These are phyloP conservation scores for Cardamine chenopodiifolia DNA, from an alignment of 345 rosid species.

Conservation along the genomic window DNA sequence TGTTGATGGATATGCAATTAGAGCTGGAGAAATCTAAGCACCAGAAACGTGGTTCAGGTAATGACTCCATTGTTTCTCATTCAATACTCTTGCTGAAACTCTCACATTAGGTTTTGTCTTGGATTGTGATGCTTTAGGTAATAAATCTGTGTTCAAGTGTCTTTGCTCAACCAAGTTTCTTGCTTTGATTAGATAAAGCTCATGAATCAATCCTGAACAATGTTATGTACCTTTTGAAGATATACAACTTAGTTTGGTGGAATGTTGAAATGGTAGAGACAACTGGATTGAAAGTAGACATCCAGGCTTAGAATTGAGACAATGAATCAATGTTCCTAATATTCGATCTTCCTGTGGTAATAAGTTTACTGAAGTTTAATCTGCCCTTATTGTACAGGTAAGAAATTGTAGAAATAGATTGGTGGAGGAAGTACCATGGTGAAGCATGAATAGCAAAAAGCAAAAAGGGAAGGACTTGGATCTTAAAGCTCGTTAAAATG, in stretches of 20 bases:
- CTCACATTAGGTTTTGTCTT: not conserved
- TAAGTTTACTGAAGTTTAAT: slow-evolving; percentile 4
- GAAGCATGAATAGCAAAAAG: not conserved
- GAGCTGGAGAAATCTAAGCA: slow-evolving; percentile 61
- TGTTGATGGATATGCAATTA: slow-evolving; percentile 65
- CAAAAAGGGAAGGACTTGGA: not conserved
- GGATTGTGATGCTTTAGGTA: not conserved
- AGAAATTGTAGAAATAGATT: slow-evolving; percentile 25
- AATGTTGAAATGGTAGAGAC: not conserved
- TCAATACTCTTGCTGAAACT: not conserved
- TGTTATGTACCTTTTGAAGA: too few species aligned
- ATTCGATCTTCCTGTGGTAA: not conserved
- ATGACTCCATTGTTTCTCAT: not conserved
- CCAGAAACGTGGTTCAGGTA: slow-evolving; percentile 44
- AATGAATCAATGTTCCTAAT: not conserved
- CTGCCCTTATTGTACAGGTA: slow-evolving; percentile 14
- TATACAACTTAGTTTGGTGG: too few species aligned
- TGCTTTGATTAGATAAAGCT: not conserved
- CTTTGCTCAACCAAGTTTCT: not conserved
- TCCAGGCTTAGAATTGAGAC: not conserved
- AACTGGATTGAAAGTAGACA: not conserved
- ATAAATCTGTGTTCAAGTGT: not conserved
- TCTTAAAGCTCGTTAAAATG: slow-evolving; percentile 7
- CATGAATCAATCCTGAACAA: not conserved
- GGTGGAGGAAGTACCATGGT: slow-evolving; percentile 26